These are phyloP conservation scores for Knufia petricola DNA, from an alignment of 2,329 filamentous ascomycete genomes.

Conservation along the genomic window DNA sequence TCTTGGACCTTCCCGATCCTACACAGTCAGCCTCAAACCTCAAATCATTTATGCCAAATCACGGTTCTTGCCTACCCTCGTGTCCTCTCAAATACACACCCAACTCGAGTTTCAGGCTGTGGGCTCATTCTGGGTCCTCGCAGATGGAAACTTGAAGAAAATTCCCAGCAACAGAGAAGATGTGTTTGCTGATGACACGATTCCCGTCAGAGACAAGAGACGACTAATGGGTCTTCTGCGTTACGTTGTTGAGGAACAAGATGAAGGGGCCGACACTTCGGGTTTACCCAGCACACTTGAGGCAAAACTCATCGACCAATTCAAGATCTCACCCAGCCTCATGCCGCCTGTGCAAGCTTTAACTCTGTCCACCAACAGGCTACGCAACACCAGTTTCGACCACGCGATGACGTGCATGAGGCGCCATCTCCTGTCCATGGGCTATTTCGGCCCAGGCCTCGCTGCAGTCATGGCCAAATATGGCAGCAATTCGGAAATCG, in stretches of 20 bases:
- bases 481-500: constrained; percentile 79
- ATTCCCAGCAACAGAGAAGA: constrained; percentile 88
- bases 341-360: constrained; percentile 59
- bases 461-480: constrained; percentile 86
- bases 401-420: constrained; percentile 65
- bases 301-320: constrained; percentile 40
- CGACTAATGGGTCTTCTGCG: constrained; percentile 88
- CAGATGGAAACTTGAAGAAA: constrained; percentile 44
- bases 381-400: constrained; percentile 49
- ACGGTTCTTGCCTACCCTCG: constrained; percentile 63
- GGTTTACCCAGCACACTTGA: constrained; percentile 46
- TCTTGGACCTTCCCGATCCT: constrained; percentile 59
- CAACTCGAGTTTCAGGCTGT: constrained; percentile 92
- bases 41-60: constrained; percentile 81
- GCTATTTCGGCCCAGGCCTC: constrained; percentile 79
- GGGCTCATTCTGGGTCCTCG: constrained; percentile 79
- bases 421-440: constrained; percentile 75
- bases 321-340: constrained; percentile 59
- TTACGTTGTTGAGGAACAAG: constrained; percentile 66
- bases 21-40: constrained; percentile 74
- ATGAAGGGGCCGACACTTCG: constrained; percentile 38
- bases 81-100: constrained; percentile 79
- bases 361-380: constrained; percentile 57
- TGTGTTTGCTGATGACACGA: constrained; percentile 67
- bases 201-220: constrained; percentile 73